Evolutionary conservation across 2,329 filamentous ascomycete species (phyloP).

Genomic region (Hypoxylon sp.): DNA sequence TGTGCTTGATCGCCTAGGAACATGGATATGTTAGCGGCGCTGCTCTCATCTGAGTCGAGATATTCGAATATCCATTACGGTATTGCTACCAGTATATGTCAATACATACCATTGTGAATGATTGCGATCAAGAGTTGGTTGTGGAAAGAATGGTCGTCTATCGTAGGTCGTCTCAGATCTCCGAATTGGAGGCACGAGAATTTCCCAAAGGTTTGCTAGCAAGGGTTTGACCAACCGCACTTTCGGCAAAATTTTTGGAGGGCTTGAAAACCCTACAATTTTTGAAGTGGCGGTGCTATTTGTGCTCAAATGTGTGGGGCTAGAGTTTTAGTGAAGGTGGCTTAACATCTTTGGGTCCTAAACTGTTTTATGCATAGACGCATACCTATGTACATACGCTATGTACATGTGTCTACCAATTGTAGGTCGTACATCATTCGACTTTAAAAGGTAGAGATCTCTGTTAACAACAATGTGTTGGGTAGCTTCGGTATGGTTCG

Average conservation of each 20-base stretch:
- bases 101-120: slow-evolving; percentile 61
- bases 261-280: slow-evolving; percentile 62
- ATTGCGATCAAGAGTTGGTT: slow-evolving; percentile 66
- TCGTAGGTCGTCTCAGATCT: slow-evolving; percentile 53
- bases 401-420: too few species aligned
- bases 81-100: not conserved
- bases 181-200: slow-evolving; percentile 57
- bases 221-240: slow-evolving; percentile 47
- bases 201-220: slow-evolving; percentile 49
- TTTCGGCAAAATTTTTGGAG: slow-evolving; percentile 59
- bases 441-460: too few species aligned
- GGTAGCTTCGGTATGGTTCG: not conserved
- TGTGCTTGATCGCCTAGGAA: slow-evolving; percentile 96
- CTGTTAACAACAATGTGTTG: too few species aligned
- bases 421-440: too few species aligned
- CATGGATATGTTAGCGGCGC: slow-evolving; percentile 55
- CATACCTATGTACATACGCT: not conserved
- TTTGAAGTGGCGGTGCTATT: slow-evolving; percentile 30
- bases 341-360: not conserved
- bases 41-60: slow-evolving; percentile 47
- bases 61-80: slow-evolving; percentile 18
- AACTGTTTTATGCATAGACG: too few species aligned
- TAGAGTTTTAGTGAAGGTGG: not conserved
- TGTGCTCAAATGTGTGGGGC: slow-evolving; percentile 10
- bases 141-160: slow-evolving; percentile 55